Conservation (phyloP, 2,329 filamentous ascomycete genomes). For the Microdochium trichocladiopsis region DNA sequence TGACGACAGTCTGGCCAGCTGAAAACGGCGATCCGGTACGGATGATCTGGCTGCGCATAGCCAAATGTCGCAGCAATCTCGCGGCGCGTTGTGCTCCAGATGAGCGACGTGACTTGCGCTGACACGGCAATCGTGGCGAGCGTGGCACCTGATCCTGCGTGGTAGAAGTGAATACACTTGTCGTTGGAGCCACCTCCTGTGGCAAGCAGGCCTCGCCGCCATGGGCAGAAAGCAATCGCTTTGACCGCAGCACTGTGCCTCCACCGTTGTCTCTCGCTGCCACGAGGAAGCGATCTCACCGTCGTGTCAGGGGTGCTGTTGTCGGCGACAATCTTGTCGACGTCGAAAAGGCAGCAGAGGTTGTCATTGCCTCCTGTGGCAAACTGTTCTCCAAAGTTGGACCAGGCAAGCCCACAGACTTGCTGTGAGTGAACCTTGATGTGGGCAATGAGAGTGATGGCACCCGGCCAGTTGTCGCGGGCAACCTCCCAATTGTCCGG, state of each 20-base stretch:
- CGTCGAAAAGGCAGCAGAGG: conserved; percentile 73
- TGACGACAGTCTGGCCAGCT: conserved; percentile 89
- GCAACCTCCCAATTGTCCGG: conserved; percentile 54
- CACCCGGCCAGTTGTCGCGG: conserved; percentile 65
- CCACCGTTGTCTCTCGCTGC: conserved; percentile 65
- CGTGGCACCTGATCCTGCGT: conserved; percentile 73
- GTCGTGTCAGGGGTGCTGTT: conserved; percentile 6
- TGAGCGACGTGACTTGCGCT: conserved; percentile 86
- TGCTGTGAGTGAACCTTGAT: conserved; percentile 80
- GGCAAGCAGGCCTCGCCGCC: conserved; percentile 80
- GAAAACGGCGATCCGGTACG: conserved; percentile 85
- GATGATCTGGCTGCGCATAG: conserved; percentile 84
- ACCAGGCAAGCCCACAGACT: conserved; percentile 91
- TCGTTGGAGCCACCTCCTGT: conserved; percentile 93
- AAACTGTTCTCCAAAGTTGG: conserved; percentile 66
- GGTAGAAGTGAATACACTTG: conserved; percentile 93
- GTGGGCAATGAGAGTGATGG: conserved; percentile 69
- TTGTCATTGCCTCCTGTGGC: conserved; percentile 94
- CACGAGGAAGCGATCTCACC: conserved; percentile 41
- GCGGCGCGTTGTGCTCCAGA: conserved; percentile 79
- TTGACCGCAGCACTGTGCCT: conserved; percentile 84
- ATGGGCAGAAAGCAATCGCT: conserved; percentile 93
- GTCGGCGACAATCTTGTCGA: conserved; percentile 47
- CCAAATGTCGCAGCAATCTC: conserved; percentile 94
- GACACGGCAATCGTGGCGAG: conserved; percentile 88